Evolutionary conservation across 202 grass and related monocot species (phyloP).

Genomic region (Eragrostis tef): DNA sequence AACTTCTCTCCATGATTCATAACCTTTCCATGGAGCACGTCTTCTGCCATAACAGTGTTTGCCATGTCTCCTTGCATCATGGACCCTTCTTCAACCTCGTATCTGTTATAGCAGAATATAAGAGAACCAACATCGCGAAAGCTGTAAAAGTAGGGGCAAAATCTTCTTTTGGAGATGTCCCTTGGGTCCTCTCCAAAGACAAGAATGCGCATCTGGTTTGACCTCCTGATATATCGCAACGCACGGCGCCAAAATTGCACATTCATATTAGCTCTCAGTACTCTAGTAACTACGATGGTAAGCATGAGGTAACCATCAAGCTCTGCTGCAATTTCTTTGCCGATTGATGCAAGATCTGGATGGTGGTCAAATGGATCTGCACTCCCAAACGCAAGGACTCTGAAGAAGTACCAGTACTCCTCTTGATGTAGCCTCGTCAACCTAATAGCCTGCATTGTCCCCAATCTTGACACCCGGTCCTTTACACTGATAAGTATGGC

Average conservation of each 20-base stretch:
- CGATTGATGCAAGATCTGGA: background rate
- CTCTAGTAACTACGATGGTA: background rate
- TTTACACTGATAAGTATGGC: background rate
- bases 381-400: background rate
- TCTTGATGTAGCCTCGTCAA: background rate
- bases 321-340: background rate
- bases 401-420: conserved; percentile 1
- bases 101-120: background rate
- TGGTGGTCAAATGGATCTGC: background rate
- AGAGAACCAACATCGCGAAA: background rate
- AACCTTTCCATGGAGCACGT: background rate
- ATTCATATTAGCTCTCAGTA: background rate
- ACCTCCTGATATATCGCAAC: background rate
- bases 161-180: no score
- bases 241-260: background rate
- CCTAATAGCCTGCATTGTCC: background rate
- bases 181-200: no score
- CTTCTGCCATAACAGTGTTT: background rate
- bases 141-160: background rate
- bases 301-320: background rate
- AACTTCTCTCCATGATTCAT: conserved; percentile 5
- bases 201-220: no score
- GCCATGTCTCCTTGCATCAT: background rate
- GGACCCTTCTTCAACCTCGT: background rate
- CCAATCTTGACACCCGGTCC: background rate